Evolutionary conservation across 2,329 filamentous ascomycete species (phyloP).

Genomic region (Verticillium tricorpus): DNA sequence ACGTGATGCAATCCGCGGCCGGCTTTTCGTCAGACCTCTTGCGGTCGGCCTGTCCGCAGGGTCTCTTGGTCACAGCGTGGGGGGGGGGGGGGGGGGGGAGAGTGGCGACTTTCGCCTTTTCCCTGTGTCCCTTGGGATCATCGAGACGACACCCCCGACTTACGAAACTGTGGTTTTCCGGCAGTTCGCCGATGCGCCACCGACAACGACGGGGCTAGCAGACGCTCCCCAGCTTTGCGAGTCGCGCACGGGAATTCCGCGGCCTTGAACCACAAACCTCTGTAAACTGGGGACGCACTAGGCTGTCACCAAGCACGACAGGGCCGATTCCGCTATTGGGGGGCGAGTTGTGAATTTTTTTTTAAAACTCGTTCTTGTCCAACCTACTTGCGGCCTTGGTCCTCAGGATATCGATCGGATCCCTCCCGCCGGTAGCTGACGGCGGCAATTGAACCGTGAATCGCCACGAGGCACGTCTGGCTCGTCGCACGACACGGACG

Average conservation of each 20-base stretch:
- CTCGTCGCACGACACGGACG: background rate
- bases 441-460: background rate
- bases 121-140: background rate
- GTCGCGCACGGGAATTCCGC: background rate
- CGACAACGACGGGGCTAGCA: background rate
- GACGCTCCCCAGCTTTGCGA: background rate
- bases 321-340: background rate
- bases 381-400: background rate
- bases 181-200: background rate
- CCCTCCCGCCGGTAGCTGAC: background rate
- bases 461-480: background rate
- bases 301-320: background rate
- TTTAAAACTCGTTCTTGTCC: background rate
- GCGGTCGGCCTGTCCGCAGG: background rate
- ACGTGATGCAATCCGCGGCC: background rate
- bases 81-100: background rate
- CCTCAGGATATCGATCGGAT: background rate
- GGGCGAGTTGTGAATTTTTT: background rate
- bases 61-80: background rate
- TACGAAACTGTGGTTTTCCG: background rate
- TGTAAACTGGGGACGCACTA: background rate
- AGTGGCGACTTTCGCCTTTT: background rate
- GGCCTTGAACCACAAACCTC: background rate
- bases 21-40: background rate
- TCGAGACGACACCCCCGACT: background rate